These are phyloP conservation scores for Podila horticola DNA, from an alignment of 192 early-diverging fungal species.

Conservation along the genomic window DNA sequence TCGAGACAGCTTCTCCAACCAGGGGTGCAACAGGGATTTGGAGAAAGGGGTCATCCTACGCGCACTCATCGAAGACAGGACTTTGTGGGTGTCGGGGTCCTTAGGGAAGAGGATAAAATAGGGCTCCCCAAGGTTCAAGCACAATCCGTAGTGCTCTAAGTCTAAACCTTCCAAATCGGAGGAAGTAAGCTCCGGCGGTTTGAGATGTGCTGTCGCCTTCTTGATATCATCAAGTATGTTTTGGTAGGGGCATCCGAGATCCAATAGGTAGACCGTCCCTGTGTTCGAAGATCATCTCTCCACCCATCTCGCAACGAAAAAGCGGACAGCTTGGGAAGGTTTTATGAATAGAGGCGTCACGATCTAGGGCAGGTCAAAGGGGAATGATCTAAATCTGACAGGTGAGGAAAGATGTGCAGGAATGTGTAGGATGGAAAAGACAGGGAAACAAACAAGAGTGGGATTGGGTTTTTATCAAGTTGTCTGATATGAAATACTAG, in stretches of 20 bases:
- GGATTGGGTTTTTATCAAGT: too few species aligned
- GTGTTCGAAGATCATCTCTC: slow-evolving; percentile 19
- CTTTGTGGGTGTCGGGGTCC: slow-evolving; percentile 14
- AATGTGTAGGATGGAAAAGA: slow-evolving; percentile 1
- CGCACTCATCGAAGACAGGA: slow-evolving; percentile 2
- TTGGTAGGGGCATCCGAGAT: neutral
- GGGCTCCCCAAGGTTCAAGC: slow-evolving; percentile 1
- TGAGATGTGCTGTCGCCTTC: slow-evolving; percentile 8
- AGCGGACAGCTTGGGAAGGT: neutral
- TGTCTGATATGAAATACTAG: slow-evolving; percentile 7
- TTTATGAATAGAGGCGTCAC: slow-evolving; percentile 4
- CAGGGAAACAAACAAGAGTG: neutral
- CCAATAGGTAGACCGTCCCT: slow-evolving; percentile 1
- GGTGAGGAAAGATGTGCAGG: slow-evolving; percentile 2
- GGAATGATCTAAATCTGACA: neutral
- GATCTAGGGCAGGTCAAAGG: neutral
- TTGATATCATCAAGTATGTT: slow-evolving; percentile 9
- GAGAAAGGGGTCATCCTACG: neutral
- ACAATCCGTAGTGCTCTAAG: slow-evolving; percentile 6
- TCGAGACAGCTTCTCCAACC: neutral
- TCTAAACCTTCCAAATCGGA: slow-evolving; percentile 4
- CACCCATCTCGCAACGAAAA: slow-evolving; percentile 10
- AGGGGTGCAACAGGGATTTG: too few species aligned
- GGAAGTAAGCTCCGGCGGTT: neutral
- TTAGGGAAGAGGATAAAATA: slow-evolving; percentile 9